Base-by-base conservation (phyloP, 1,139 yeast genomes). In the Pichia kudriavzevii region DNA sequence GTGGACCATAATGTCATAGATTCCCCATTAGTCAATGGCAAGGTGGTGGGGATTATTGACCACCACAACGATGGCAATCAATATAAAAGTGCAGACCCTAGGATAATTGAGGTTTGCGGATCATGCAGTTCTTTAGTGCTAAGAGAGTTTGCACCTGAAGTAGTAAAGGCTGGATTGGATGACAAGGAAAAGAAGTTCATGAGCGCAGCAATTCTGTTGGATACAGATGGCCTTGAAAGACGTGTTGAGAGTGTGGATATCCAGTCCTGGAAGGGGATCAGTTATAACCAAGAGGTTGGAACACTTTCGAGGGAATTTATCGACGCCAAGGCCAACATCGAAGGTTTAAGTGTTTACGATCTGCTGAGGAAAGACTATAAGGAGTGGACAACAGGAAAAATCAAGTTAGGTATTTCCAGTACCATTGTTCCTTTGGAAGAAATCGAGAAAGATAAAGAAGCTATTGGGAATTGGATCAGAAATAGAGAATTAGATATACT, bases 341-440 rank as follows among this genome's bases (percentile, higher is more conserved):
- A 57, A 2, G 85, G 84, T 0, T 64, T 87, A 33, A 51, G 71
- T 1, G 59, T 75, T 10, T 51, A 53, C 5, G 94, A 84, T 35
- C 57, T 88, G 12, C 62, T 88, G 31, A 63, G 79, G 30, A 87
- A 85, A 55, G 98, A 88, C 54, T 88, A 82, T 58, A 88, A 88
- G 52, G 79, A 76, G 48, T 87, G 81, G 62, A 61, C 58, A 4
- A 72, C 72, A 41, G 56, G 57, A 6, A 51, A 52, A 3, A 46
- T 48, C 2, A 56, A 52, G 7, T 66, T 84, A 22, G 97, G 96
- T 0, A 79, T 87, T 48, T 72, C 91, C 35, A 32, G 37, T 12
- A 23, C 29, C 6, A 34, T 13, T 3, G 27, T 20, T 10, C n/a
- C n/a, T n/a, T n/a, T n/a, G n/a, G n/a, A n/a, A n/a, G n/a, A n/a